Base-by-base conservation (phyloP, 169 alveolate species). In the Plasmodium vivax region DNA sequence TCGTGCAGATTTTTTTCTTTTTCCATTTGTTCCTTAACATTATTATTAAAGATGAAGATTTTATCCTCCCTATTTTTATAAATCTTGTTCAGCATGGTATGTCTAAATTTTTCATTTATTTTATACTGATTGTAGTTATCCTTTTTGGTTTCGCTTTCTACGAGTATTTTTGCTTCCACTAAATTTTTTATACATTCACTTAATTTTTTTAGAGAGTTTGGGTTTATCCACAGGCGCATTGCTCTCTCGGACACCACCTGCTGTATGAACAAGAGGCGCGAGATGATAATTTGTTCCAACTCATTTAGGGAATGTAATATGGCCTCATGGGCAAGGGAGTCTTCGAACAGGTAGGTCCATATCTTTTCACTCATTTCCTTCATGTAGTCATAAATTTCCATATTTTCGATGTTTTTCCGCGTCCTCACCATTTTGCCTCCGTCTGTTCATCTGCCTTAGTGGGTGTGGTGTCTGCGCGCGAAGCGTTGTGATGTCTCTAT, bases 161-260 rank as follows among this genome's bases (percentile, higher is more conserved):
- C 83, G 62, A 90, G 82, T 43, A 90, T 90, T 54, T 90, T 90
- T 2, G 90, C 94, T 58, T 90, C 91, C 1, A 90, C 94, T 73
- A 90, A 80, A 90, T 90, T 90, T 90, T 90, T 90, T 47, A 90
- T 90, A n/a, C 94, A 27, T 79, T 90, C 94, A 90, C 97, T 81
- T 80, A 97, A 84, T 41, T 96, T 98, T 32, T 93, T 94, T 58
- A 95, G 88, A 56, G 95, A 92, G 77, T 87, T 94, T 0, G 97
- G 96, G 36, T 93, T 88, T 83, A 97, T 95, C 98, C 98, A 97
- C 58, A 97, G 92, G 72, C 98, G 93, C 95, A 97, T 94, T 32
- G 98, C 98, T 16, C 98, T 81, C 92, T 97, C 98, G 10, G 98
- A 93, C 27, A 97, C 98, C n/a, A 97, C 96, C 93, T 97, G 98